Base-by-base conservation (phyloP, 768 basidiomycete species). In the Leccinum pellstonianum region DNA sequence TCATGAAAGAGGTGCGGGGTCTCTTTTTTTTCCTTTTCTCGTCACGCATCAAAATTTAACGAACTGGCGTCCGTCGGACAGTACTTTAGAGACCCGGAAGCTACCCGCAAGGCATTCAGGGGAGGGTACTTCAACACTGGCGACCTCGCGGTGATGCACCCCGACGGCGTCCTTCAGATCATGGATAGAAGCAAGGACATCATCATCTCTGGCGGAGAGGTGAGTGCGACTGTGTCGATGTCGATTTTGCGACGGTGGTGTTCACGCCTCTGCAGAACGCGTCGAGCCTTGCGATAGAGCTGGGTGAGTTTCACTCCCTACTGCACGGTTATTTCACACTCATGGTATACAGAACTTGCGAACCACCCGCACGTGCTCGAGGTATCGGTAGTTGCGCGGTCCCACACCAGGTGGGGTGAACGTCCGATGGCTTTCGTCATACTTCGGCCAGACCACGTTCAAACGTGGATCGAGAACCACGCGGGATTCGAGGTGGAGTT, bases 131-230 rank as follows among this genome's bases (percentile, higher is more conserved):
- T 95, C 72, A 80, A 85, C 66, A 81, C 86, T 4, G 93, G 93
- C 10, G 93, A 95, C 69, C 76, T 95, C 33, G 94, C 92, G 3
- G 90, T 95, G 5, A 84, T 87, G 81, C 77, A 90, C 67, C 82
- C 91, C 0, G 84, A 91, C 67, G 91, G 93, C 0, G 81, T 84
- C 17, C 73, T 95, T 38, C 80, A 85, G 51, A 83, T 95, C 43
- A 81, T 87, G 73, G 93, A 95, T 69, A 78, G 93, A 64, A 86
- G 81, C 66, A 87, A 94, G 71, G 93, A 95, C 66, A 84, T 94
- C 64, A 93, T 94, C 64, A 94, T 94, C 52, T 93, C 89, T 37
- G 92, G 92, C 1, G 92, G 92, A 58, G 92, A 94, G 83, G 90
- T 84, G 61, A 52, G 78, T 35, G 17, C 1, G 27, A 46, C 43